Percentiles rank a stretch among this genome's conserved stretches.
These are phyloP conservation scores for Ambrosia trifida DNA, from an alignment of 129 eudicot genomes.

Conservation along the genomic window DNA sequence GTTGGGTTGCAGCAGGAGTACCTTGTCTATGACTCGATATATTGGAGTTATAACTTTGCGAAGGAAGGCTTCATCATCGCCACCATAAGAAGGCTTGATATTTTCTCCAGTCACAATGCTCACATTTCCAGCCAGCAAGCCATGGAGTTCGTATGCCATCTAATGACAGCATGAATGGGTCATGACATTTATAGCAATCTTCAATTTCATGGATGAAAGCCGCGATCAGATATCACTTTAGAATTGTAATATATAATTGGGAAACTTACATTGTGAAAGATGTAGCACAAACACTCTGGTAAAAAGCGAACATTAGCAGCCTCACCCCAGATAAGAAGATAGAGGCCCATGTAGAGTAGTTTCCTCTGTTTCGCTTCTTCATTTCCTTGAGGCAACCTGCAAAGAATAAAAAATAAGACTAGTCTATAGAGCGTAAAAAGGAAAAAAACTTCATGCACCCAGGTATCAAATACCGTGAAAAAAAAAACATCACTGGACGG, in stretches of 20 bases:
- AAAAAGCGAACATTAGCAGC: constrained; percentile 95
- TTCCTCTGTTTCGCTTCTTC: constrained; percentile 87
- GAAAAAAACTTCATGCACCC: constrained; percentile 19
- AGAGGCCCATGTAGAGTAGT: constrained; percentile 90
- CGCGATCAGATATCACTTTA: constrained; percentile 15
- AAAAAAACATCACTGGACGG: constrained; percentile 14
- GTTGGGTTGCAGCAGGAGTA: constrained; percentile 38
- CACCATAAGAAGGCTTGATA: constrained; percentile 98
- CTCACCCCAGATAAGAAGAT: constrained; percentile 99
- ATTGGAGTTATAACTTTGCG: constrained; percentile 91
- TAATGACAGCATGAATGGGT: constrained; percentile 34
- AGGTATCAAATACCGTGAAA: constrained; percentile 1
- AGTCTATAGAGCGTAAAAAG: constrained; percentile 14
- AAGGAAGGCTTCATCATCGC: constrained; percentile 95
- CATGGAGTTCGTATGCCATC: constrained; percentile 99
- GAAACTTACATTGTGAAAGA: constrained; percentile 89
- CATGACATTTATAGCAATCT: constrained; percentile 15
- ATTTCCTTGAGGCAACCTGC: constrained; percentile 80
- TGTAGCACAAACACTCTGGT: constrained; percentile 98
- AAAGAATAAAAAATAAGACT: constrained; percentile 18
- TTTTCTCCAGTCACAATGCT: constrained; percentile 99
- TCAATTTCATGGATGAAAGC: constrained; percentile 4
- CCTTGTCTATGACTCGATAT: constrained; percentile 87
- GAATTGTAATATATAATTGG: constrained; percentile 9
- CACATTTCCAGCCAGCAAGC: constrained; percentile 97